Percentiles rank a stretch among this genome's conserved stretches.
phyloP scores from a whole-genome alignment of 805 yeast species.

The Schwanniomyces polymorphus region DNA sequence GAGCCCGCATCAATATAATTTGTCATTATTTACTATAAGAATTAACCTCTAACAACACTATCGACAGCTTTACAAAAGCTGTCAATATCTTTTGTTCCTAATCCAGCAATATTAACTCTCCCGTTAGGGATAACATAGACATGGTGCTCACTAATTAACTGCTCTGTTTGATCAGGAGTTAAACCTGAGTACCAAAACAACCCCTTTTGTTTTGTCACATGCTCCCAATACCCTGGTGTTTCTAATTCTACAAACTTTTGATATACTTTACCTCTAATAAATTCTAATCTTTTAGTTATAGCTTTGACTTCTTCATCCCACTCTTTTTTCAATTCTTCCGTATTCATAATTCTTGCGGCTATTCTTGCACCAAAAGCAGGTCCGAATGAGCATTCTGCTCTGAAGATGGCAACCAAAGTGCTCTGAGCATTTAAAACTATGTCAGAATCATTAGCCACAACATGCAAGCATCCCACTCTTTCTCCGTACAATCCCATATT shows the following conservation, averaged over 20 bases:
- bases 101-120: conserved; percentile 46
- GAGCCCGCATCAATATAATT: not conserved
- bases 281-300: conserved; percentile 30
- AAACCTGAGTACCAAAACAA: conserved; percentile 48
- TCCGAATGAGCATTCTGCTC: conserved; percentile 45
- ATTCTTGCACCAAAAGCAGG: conserved; percentile 49
- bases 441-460: conserved; percentile 19
- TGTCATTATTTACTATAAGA: not conserved
- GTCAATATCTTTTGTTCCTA: conserved; percentile 39
- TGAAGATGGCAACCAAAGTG: conserved; percentile 30
- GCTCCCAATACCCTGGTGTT: conserved; percentile 47
- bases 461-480: conserved; percentile 39
- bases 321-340: conserved; percentile 17
- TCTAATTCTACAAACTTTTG: conserved; percentile 28
- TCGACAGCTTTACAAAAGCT: conserved; percentile 37
- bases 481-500: conserved; percentile 44
- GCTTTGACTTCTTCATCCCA: conserved; percentile 39
- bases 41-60: conserved; percentile 26
- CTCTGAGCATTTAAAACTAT: conserved; percentile 16
- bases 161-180: conserved; percentile 28
- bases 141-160: conserved; percentile 33
- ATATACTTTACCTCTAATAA: conserved; percentile 28
- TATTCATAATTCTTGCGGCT: conserved; percentile 30
- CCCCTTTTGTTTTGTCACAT: conserved; percentile 36
- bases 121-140: conserved; percentile 40